Evolutionary conservation across 768 basidiomycete genomes (phyloP).

Genomic region (Coprinellus micaceus): DNA sequence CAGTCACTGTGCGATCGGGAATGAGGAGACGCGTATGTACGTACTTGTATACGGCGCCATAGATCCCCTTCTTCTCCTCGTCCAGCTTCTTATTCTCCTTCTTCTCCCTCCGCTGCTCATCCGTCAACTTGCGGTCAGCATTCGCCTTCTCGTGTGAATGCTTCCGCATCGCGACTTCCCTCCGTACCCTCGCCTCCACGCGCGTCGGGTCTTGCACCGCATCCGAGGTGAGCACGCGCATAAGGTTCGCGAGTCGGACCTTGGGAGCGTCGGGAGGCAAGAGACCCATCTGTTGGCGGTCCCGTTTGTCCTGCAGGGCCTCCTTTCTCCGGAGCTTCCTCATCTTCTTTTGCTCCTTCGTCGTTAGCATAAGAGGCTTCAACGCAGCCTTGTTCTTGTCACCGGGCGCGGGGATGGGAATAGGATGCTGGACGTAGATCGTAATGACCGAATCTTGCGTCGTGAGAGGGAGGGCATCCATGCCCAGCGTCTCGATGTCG

Average conservation of each 20-base stretch:
- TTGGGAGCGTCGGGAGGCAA: constrained; percentile 94
- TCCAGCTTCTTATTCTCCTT: constrained; percentile 79
- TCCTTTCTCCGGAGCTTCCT: constrained; percentile 82
- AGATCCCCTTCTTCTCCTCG: constrained; percentile 82
- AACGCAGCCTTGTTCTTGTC: constrained; percentile 78
- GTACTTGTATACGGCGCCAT: constrained; percentile 88
- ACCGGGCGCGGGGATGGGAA: constrained; percentile 87
- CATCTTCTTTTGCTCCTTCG: constrained; percentile 99
- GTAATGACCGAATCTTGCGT: constrained; percentile 74
- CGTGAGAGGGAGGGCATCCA: constrained; percentile 60
- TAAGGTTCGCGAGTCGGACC: constrained; percentile 92
- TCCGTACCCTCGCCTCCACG: constrained; percentile 90
- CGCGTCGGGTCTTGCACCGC: constrained; percentile 97
- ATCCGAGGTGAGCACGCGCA: constrained; percentile 96
- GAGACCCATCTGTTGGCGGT: constrained; percentile 93
- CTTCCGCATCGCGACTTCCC: constrained; percentile 89
- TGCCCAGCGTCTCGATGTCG: constrained; percentile 55
- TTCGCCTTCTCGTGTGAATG: constrained; percentile 94
- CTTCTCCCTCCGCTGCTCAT: constrained; percentile 88
- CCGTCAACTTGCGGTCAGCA: constrained; percentile 83
- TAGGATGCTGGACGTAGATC: constrained; percentile 93
- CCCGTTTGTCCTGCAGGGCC: constrained; percentile 90
- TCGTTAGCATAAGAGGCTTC: constrained; percentile 89
- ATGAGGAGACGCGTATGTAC: constrained; percentile 27
- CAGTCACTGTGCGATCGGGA: not conserved